These are phyloP conservation scores for Cutaneotrichosporon curvatum DNA, from an alignment of 1,284 basidiomycete genomes.

Conservation along the genomic window DNA sequence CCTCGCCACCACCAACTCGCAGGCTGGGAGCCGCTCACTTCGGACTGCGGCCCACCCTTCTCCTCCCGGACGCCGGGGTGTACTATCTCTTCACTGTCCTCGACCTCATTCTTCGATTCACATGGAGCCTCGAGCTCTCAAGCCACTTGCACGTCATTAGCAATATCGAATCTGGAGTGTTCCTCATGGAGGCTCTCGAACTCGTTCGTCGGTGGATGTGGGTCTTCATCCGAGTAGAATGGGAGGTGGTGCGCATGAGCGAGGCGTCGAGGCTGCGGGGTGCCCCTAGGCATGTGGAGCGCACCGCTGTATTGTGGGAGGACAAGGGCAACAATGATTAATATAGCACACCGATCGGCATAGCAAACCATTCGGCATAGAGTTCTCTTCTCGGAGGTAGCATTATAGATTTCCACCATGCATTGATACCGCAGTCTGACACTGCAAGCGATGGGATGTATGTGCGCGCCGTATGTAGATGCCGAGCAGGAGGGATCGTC, in stretches of 20 bases:
- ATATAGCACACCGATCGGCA: not conserved
- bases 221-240: slow-evolving; percentile 93
- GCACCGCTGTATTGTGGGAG: slow-evolving; percentile 16
- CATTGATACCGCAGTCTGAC: slow-evolving; percentile 7
- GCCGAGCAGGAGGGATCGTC: too few species aligned
- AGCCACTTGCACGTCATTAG: slow-evolving; percentile 76
- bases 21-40: slow-evolving; percentile 46
- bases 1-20: slow-evolving; percentile 23
- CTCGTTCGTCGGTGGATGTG: slow-evolving; percentile 87
- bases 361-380: not conserved
- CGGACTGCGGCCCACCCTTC: slow-evolving; percentile 62
- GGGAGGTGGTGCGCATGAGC: slow-evolving; percentile 70
- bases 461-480: too few species aligned
- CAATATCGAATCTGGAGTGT: slow-evolving; percentile 76
- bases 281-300: slow-evolving; percentile 2
- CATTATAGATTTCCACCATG: slow-evolving; percentile 8
- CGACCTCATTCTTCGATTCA: slow-evolving; percentile 84
- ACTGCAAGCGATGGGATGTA: too few species aligned
- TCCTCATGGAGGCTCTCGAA: slow-evolving; percentile 86
- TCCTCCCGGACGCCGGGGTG: slow-evolving; percentile 66
- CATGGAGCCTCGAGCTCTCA: slow-evolving; percentile 88
- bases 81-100: slow-evolving; percentile 80
- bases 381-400: not conserved
- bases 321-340: slow-evolving; percentile 11
- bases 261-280: slow-evolving; percentile 27